Percentiles rank a stretch among this genome's conserved stretches.
Evolutionary conservation across 1,139 yeast genomes (phyloP).

Genomic region (Hansenula anomala): DNA sequence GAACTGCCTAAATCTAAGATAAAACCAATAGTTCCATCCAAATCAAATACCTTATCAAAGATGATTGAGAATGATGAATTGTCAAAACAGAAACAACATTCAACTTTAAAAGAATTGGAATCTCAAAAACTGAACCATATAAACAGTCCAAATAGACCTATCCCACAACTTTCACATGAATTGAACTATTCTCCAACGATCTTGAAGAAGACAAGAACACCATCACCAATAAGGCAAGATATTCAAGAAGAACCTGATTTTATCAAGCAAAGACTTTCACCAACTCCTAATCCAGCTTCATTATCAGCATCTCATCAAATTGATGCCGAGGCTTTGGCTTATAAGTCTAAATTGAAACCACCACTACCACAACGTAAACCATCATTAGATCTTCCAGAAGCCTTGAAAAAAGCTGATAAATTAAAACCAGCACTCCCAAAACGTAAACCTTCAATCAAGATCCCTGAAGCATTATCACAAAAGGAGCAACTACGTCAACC

Average conservation of each 20-base stretch:
- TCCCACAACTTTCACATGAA: constrained; percentile 4
- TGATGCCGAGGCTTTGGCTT: constrained; percentile 4
- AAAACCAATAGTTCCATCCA: constrained; percentile 18
- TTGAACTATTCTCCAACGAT: constrained; percentile 6
- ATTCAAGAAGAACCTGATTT: constrained; percentile 4
- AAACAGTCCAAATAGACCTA: not conserved
- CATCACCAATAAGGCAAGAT: constrained; percentile 10
- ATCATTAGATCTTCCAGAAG: constrained; percentile 12
- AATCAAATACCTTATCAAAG: constrained; percentile 14
- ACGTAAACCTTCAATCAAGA: constrained; percentile 14
- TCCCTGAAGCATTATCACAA: constrained; percentile 21
- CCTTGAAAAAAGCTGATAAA: constrained; percentile 6
- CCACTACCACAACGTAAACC: constrained; percentile 19
- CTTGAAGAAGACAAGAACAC: constrained; percentile 17
- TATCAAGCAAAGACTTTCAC: constrained; percentile 3
- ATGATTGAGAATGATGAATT: constrained; percentile 6
- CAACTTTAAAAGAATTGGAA: constrained; percentile 9
- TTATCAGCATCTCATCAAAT: not conserved
- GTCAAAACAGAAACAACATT: constrained; percentile 4
- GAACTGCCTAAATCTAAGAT: constrained; percentile 18
- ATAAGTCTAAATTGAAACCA: constrained; percentile 20
- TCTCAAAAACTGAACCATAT: constrained; percentile 12
- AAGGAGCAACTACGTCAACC: constrained; percentile 11
- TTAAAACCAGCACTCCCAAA: constrained; percentile 18
- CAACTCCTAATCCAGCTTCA: constrained; percentile 1